These are phyloP conservation scores for Wallacemonas rigidus DNA, from an alignment of 208 protist species.

Conservation along the genomic window DNA sequence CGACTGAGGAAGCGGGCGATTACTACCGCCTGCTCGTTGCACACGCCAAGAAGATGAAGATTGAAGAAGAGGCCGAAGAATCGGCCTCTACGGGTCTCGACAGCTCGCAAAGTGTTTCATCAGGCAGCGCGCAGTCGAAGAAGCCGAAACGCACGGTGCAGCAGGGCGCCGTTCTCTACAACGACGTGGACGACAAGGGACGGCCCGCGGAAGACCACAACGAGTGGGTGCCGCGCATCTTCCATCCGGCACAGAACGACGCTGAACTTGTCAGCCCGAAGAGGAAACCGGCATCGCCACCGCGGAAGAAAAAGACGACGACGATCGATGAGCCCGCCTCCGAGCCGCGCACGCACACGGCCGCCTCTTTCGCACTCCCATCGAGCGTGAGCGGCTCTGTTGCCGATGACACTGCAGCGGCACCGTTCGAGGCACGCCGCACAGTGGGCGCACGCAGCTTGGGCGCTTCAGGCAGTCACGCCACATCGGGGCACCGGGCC, in stretches of 20 bases:
- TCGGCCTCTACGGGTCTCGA: not conserved
- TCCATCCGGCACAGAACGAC: not conserved
- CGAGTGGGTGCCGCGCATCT: conserved; percentile 14
- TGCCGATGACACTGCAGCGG: not conserved
- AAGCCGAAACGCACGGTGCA: not conserved
- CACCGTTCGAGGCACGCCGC: not conserved
- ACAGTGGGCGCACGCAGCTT: not conserved
- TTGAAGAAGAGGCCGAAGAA: not conserved
- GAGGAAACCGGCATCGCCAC: not conserved
- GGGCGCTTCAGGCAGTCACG: not conserved
- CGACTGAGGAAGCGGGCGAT: conserved; percentile 1
- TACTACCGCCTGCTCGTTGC: conserved; percentile 17
- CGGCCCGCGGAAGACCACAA: not conserved
- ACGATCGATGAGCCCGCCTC: not conserved
- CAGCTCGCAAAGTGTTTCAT: too few species aligned
- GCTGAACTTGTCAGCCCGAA: not conserved
- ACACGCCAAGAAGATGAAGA: conserved; percentile 6
- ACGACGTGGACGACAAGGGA: not conserved
- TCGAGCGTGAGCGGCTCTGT: conserved; percentile 2
- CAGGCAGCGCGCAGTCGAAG: too few species aligned
- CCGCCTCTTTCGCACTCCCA: conserved; percentile 5
- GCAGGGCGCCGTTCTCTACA: not conserved
- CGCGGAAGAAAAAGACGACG: not conserved
- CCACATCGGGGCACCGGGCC: not conserved
- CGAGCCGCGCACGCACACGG: conserved; percentile 8